Base-by-base conservation (phyloP, 2,329 filamentous ascomycete genomes). In the Fusarium sororula region DNA sequence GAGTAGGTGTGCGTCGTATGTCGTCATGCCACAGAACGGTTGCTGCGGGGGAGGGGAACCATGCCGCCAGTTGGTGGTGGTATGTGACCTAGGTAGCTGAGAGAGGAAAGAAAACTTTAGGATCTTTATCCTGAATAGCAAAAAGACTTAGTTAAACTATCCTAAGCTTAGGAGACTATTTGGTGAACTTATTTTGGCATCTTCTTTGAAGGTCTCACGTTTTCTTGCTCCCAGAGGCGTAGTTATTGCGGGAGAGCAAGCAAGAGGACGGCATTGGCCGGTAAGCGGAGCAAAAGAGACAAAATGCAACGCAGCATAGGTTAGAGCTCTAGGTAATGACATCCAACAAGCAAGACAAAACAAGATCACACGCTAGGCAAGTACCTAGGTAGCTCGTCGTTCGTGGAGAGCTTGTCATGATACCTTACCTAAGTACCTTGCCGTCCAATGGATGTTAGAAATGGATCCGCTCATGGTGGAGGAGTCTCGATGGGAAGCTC, bases 1-100 rank as follows among this genome's bases (percentile, higher is more conserved):
- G 42, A 47, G 55, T 48, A 58, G 37, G 63, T 65, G 68, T 77
- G 67, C 45, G 53, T 70, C 66, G 73, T 71, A 77, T 77, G 76
- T 78, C 76, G 76, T 78, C 76, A 77, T 76, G 65, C 50, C 41
- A 75, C 73, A 73, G 70, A 68, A 37, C 47, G 58, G 60, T 69
- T 74, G 75, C 58, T 66, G 59, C 47, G 70, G 63, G 72, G 60
- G 70, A 66, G 63, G 64, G 65, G 51, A 70, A 76, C 66, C 66
- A 73, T 73, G 69, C 63, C 59, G 56, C 64, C 32, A 32, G 47
- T 55, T 59, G 58, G 35, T 53, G 63, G 55, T 66, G 70, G 71
- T 67, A 73, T 73, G 71, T 38, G 45, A 50, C 58, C 37, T 24
- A 18, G 42, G 35, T 37, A 28, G n/a, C 15, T 18, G 22, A 18